These are phyloP conservation scores for Botrytis galanthina DNA, from an alignment of 2,329 filamentous ascomycete genomes.

Conservation along the genomic window DNA sequence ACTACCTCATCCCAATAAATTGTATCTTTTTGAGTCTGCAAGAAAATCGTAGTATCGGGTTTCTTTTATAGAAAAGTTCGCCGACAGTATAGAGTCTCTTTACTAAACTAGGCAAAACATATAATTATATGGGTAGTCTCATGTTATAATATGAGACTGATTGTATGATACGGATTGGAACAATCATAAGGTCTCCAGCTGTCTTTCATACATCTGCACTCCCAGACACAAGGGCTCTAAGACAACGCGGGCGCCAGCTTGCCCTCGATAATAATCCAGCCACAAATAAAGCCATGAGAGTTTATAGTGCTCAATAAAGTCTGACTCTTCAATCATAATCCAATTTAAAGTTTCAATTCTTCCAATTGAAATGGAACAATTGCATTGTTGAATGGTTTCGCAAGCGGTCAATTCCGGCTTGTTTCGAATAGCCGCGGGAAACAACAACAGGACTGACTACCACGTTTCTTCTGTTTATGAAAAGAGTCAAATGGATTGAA, in stretches of 20 bases:
- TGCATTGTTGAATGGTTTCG: neutral
- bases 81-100: neutral
- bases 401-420: neutral
- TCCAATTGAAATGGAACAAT: neutral
- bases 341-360: neutral
- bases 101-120: neutral
- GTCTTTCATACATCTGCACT: neutral
- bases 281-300: neutral
- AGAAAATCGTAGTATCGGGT: neutral
- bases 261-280: neutral
- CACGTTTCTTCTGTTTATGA: neutral
- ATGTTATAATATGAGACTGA: neutral
- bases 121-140: neutral
- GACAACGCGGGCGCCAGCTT: neutral
- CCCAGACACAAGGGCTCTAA: neutral
- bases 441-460: neutral
- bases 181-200: neutral
- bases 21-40: neutral
- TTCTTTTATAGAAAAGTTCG: neutral
- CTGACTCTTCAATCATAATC: neutral
- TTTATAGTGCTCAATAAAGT: neutral
- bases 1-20: neutral
- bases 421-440: neutral
- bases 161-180: neutral
- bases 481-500: neutral